Evolutionary conservation across 495 filamentous ascomycete genomes (phyloP), one percentile per base, ranked within the genome.

Genomic region (Tuber borchii): DNA sequence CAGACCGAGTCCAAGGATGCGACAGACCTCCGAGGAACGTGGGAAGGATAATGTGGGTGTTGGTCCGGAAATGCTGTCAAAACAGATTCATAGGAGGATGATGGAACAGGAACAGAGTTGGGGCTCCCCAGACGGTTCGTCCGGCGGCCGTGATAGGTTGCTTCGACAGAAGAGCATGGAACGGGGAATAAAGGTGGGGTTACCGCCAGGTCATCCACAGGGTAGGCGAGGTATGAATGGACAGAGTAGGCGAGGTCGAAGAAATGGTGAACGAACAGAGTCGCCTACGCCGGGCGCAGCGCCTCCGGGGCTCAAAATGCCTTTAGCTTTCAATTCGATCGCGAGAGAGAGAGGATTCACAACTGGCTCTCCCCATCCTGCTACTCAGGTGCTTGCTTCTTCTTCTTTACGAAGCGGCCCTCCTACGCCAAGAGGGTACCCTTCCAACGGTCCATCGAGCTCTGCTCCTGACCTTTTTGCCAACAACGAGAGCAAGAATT

Each of bases 111-210:
- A 74, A 46, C 74, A 78, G 8, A 45, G 73, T n/a, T 48, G 78
- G 77, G 78, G 73, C 70, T 73, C 70, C 12, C 72, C 72, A 26
- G 78, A 79, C 34, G 73, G 39, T 73, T 19, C 39, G 17, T 77
- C 73, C 74, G 71, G 56, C 19, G 78, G 78, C 39, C 70, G 71
- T 45, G 78, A 76, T 61, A 76, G 80, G 56, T 56, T 82, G 65
- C 73, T 80, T 56, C 81, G 80, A 65, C 80, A 82, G 31, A 82
- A 81, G 79, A 82, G 79, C 44, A 82, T 81, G 73, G 79, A 81
- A 73, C 79, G 80, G 69, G 80, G 80, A 75, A 81, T 81, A 40
- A 73, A 73, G 34, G 76, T 81, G 45, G 79, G 79, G 42, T 73
- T 75, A 61, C 79, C 79, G 40, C 70, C 72, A 70, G 78, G 78